A percentile compares a stretch with the other conserved stretches of the same genome.
These are phyloP conservation scores for Trichoderma oligosporum DNA, from an alignment of 2,329 filamentous ascomycete species.

Conservation along the genomic window DNA sequence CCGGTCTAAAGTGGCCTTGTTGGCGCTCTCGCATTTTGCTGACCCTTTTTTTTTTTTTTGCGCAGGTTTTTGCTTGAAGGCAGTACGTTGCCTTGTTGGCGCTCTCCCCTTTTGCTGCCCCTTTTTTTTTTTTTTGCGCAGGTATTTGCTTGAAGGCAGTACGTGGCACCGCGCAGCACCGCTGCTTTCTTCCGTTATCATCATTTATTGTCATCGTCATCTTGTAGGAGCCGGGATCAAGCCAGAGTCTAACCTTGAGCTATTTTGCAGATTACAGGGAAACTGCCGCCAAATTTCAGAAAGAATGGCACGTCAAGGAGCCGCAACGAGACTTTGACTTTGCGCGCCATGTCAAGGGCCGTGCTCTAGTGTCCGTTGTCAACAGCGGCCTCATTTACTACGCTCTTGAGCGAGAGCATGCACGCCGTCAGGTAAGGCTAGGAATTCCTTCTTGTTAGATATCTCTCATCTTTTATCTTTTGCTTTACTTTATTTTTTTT, in stretches of 20 bases:
- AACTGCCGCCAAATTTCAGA: conserved; percentile 63
- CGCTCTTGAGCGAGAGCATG: conserved; percentile 55
- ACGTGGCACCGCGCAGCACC: conserved; percentile 38
- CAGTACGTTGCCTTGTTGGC: conserved; percentile 57
- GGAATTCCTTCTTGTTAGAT: not conserved
- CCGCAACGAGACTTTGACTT: conserved; percentile 62
- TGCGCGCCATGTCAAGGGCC: conserved; percentile 61
- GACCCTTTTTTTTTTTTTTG: conserved; percentile 14
- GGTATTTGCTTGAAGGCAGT: conserved; percentile 61
- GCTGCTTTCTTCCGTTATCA: not conserved
- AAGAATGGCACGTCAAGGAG: conserved; percentile 62
- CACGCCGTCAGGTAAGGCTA: conserved; percentile 46
- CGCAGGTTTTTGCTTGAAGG: conserved; percentile 58
- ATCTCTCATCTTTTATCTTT: not conserved
- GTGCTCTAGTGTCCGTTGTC: conserved; percentile 59
- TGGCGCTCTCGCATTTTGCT: conserved; percentile 21
- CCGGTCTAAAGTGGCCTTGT: conserved; percentile 12
- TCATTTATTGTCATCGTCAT: not conserved
- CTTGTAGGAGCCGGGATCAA: not conserved
- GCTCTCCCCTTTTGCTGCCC: too few species aligned
- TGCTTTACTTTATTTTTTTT: not conserved
- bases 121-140: conserved; percentile 31
- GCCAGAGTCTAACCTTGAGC: conserved; percentile 27
- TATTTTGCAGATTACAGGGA: conserved; percentile 59
- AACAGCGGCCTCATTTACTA: conserved; percentile 62